phyloP scores from a whole-genome alignment of 2,329 filamentous ascomycete species.

The Tolypocladium guangdongense region DNA sequence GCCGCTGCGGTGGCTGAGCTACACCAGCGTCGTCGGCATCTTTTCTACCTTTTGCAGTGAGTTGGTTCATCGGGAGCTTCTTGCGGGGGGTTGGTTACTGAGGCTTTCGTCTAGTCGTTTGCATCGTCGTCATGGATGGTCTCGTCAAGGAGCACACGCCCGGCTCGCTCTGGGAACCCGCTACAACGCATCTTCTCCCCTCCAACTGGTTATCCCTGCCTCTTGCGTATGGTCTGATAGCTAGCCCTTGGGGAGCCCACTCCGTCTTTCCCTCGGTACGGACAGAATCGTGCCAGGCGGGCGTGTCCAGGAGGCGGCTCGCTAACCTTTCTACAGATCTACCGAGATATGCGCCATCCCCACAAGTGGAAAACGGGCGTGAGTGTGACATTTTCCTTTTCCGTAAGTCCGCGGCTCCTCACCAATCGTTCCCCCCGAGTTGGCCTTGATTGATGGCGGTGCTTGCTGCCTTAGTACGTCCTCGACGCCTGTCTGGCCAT shows the following conservation, averaged over 20 bases:
- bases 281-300: conserved; percentile 7
- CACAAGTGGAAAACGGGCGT: conserved; percentile 69
- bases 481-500: conserved; percentile 76
- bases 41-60: conserved; percentile 77
- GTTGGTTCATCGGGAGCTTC: conserved; percentile 23
- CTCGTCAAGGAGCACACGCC: conserved; percentile 68
- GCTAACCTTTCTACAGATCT: conserved; percentile 29
- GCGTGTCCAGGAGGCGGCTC: neutral
- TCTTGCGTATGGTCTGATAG: conserved; percentile 79
- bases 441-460: neutral
- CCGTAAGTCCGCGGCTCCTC: conserved; percentile 37
- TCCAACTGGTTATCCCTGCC: conserved; percentile 79
- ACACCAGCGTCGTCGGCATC: conserved; percentile 89
- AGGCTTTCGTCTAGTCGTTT: conserved; percentile 48
- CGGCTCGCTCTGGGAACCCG: conserved; percentile 74
- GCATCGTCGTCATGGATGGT: conserved; percentile 77
- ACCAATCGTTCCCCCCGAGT: neutral
- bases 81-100: neutral
- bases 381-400: conserved; percentile 74
- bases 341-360: conserved; percentile 59
- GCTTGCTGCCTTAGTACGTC: conserved; percentile 43
- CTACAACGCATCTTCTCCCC: conserved; percentile 71
- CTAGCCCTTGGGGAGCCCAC: conserved; percentile 60
- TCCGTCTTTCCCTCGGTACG: conserved; percentile 67
- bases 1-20: conserved; percentile 72